These are phyloP conservation scores for Penicillium pulvis DNA, from an alignment of 495 filamentous ascomycete genomes.

Conservation along the genomic window DNA sequence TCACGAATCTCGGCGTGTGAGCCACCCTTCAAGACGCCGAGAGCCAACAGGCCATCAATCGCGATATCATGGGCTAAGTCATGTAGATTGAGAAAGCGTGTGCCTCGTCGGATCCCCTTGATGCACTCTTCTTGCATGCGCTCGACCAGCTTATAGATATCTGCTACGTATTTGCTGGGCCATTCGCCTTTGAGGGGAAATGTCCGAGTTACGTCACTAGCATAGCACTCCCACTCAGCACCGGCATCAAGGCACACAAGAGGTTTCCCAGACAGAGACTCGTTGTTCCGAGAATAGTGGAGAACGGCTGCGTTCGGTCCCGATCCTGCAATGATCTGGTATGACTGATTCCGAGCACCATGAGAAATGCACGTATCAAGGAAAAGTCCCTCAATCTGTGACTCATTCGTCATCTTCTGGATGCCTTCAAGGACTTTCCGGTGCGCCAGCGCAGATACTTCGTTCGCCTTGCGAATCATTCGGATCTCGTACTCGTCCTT, in stretches of 20 bases:
- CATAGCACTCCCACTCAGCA: conserved; percentile 83
- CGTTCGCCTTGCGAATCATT: conserved; percentile 76
- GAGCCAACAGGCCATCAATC: conserved; percentile 63
- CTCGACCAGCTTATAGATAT: conserved; percentile 76
- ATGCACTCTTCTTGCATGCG: conserved; percentile 84
- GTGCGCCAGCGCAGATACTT: conserved; percentile 74
- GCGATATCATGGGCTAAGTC: conserved; percentile 71
- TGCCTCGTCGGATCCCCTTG: conserved; percentile 61
- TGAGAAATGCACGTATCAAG: conserved; percentile 66
- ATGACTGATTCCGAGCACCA: conserved; percentile 77
- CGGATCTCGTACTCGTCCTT: conserved; percentile 81
- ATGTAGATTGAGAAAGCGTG: conserved; percentile 68
- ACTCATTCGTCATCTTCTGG: conserved; percentile 67
- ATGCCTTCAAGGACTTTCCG: conserved; percentile 63
- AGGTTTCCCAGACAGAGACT: conserved; percentile 64
- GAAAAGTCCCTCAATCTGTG: conserved; percentile 80
- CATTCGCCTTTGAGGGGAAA: conserved; percentile 70
- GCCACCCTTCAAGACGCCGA: conserved; percentile 65
- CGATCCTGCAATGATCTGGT: conserved; percentile 80
- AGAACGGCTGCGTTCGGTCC: conserved; percentile 77
- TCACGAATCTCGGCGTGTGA: conserved; percentile 62
- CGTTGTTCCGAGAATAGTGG: conserved; percentile 83
- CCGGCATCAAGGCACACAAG: conserved; percentile 84
- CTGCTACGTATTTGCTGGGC: conserved; percentile 60
- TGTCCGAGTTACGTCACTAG: conserved; percentile 87